Percentiles rank a stretch among this genome's conserved stretches.
phyloP scores from a whole-genome alignment of 192 early-diverging fungal species.

The Kickxella alabastrina region DNA sequence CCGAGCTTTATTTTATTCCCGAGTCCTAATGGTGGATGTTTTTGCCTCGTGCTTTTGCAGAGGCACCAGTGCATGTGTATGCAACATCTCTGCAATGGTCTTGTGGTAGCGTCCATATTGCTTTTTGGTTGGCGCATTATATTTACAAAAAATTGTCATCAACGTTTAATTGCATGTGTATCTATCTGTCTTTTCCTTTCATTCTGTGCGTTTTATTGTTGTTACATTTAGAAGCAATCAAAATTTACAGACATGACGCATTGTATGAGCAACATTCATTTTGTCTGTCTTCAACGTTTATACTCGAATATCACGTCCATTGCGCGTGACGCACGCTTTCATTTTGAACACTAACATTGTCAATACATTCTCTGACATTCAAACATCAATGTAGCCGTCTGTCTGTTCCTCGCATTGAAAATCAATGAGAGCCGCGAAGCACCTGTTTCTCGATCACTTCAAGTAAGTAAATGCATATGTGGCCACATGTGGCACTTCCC shows the following conservation, averaged over 20 bases:
- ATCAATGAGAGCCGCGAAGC: conserved; percentile 50
- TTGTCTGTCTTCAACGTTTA: too few species aligned
- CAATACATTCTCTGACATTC: too few species aligned
- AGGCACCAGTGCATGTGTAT: too few species aligned
- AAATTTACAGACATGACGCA: too few species aligned
- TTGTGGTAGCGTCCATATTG: too few species aligned
- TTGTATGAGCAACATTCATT: too few species aligned
- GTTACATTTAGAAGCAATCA: background rate
- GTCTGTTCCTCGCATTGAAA: conserved; percentile 43
- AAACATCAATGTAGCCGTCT: conserved; percentile 34
- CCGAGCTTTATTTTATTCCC: background rate
- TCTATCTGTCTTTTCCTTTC: background rate
- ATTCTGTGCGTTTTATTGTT: background rate
- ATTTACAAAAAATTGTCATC: too few species aligned
- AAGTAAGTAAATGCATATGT: conserved; percentile 19
- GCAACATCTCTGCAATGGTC: background rate
- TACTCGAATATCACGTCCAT: too few species aligned
- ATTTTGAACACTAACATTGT: too few species aligned
- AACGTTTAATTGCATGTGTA: too few species aligned
- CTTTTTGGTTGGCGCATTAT: too few species aligned
- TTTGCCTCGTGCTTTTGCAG: background rate
- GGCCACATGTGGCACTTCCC: background rate
- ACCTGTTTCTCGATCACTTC: conserved; percentile 46
- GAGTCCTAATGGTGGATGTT: background rate
- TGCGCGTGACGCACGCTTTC: too few species aligned